Conservation (phyloP, 306 rosid species). For the Cucurbita maxima region DNA sequence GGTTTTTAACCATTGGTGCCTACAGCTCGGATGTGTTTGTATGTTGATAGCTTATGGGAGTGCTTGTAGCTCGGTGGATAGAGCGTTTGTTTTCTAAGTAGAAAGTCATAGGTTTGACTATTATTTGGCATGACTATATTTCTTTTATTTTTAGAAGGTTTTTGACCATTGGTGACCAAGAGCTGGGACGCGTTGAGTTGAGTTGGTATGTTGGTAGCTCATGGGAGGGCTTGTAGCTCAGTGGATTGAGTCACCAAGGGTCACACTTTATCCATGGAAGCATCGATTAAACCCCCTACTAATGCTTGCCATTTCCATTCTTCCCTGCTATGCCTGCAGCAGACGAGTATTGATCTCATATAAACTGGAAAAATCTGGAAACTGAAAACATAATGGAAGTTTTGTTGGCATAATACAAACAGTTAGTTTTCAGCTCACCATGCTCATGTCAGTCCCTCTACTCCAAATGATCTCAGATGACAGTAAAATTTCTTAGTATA, state of each 20-base stretch:
- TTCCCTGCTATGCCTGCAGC: background rate
- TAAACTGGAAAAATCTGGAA: background rate
- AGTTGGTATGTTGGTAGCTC: no score
- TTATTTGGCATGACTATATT: no score
- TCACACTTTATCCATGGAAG: conserved; percentile 53
- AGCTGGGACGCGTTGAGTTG: no score
- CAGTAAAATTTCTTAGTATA: background rate
- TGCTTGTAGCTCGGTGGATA: no score
- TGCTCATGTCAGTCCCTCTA: background rate
- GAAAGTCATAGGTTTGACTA: no score
- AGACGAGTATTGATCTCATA: background rate
- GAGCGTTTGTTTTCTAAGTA: no score
- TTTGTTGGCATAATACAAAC: background rate
- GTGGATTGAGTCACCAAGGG: conserved; percentile 28
- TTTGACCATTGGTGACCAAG: no score
- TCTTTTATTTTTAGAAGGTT: no score
- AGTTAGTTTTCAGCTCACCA: background rate
- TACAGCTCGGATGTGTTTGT: no score
- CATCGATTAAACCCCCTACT: conserved; percentile 44
- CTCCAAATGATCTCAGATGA: background rate
- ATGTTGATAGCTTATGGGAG: no score
- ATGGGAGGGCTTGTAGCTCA: no score
- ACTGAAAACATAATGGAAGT: background rate
- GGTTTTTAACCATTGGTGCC: no score
- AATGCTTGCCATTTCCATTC: conserved; percentile 58